phyloP scores from a whole-genome alignment of 768 basidiomycete genomes.

The Sutorius australiensis region DNA sequence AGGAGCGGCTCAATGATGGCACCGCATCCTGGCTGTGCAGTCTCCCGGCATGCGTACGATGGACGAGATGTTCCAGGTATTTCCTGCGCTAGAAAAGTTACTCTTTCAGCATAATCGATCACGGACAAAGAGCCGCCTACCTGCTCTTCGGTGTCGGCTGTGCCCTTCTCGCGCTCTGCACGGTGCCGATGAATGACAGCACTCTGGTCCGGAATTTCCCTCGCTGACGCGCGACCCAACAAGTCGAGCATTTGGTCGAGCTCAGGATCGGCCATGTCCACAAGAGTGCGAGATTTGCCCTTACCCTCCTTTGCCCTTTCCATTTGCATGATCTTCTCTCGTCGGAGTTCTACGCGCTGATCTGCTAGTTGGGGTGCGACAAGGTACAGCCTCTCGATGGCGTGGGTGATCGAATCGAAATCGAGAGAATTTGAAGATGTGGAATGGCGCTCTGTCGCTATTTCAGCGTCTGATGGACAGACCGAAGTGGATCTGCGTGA shows the following conservation, averaged over 20 bases:
- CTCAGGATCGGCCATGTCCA: constrained; percentile 39
- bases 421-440: constrained; percentile 54
- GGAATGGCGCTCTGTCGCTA: neutral
- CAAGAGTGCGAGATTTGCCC: constrained; percentile 43
- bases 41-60: constrained; percentile 70
- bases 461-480: neutral
- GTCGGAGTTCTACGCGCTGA: constrained; percentile 88
- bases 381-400: constrained; percentile 84
- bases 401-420: constrained; percentile 77
- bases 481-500: constrained; percentile 1
- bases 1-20: constrained; percentile 32
- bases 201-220: constrained; percentile 66
- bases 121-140: constrained; percentile 35
- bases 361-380: constrained; percentile 87
- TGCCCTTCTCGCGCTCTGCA: constrained; percentile 49
- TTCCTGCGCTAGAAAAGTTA: constrained; percentile 51
- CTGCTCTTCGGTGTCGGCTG: constrained; percentile 59
- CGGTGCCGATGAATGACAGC: constrained; percentile 63
- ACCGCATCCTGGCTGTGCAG: constrained; percentile 78
- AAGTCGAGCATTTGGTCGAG: constrained; percentile 70
- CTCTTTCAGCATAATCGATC: constrained; percentile 6
- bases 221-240: constrained; percentile 64
- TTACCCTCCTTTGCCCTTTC: constrained; percentile 61
- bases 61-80: constrained; percentile 71
- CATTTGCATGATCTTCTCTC: constrained; percentile 65